A percentile compares a stretch with the other conserved stretches of the same genome.
phyloP scores from a whole-genome alignment of 306 rosid species.

The Alnus rubra region DNA sequence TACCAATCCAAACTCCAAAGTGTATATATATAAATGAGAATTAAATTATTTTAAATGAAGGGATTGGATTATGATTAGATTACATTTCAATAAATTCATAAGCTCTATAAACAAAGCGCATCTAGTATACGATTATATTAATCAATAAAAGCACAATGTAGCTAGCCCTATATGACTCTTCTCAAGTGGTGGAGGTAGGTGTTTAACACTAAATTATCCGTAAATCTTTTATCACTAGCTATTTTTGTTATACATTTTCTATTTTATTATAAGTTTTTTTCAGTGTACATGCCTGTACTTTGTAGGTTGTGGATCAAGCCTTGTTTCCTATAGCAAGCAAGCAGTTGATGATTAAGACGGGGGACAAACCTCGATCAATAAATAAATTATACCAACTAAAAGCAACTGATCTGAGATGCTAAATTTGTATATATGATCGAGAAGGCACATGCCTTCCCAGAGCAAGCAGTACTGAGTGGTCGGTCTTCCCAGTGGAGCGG shows the following conservation, averaged over 20 bases:
- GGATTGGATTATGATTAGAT: too few relatives aligned
- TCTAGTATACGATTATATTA: too few relatives aligned
- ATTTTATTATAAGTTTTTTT: neutral
- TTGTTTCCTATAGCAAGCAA: neutral
- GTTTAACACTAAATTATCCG: too few relatives aligned
- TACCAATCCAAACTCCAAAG: too few relatives aligned
- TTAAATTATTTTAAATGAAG: too few relatives aligned
- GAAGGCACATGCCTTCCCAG: neutral
- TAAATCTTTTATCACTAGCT: too few relatives aligned
- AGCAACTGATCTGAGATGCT: neutral
- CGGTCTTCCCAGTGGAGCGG: neutral
- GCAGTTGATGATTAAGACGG: neutral
- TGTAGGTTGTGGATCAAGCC: neutral
- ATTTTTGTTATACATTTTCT: too few relatives aligned
- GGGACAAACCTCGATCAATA: neutral
- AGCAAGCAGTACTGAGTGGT: neutral
- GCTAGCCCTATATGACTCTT: too few relatives aligned
- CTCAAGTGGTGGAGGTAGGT: too few relatives aligned
- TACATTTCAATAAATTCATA: too few relatives aligned
- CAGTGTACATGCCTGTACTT: conserved; percentile 7
- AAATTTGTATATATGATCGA: neutral
- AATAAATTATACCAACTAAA: neutral
- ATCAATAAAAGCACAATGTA: too few relatives aligned
- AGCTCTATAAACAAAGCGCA: too few relatives aligned
- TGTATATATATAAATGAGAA: neutral